These are phyloP conservation scores for Ensete glaucum DNA, from an alignment of 176 grass and related monocot species.

Conservation along the genomic window DNA sequence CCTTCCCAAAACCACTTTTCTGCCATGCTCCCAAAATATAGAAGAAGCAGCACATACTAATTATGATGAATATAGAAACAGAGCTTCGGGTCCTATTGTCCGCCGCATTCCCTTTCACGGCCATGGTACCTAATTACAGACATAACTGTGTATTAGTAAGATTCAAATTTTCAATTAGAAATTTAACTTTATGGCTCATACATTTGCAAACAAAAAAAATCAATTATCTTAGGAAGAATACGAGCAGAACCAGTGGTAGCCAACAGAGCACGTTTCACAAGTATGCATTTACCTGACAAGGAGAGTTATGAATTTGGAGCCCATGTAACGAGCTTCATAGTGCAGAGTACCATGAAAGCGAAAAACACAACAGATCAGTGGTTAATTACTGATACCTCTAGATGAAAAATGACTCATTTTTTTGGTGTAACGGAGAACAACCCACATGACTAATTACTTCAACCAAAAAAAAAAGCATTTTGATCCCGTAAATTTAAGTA, in stretches of 20 bases:
- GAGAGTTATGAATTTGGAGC: not conserved
- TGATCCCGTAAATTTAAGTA: too few relatives aligned
- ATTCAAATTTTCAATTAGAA: not conserved
- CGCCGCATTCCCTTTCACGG: conserved; percentile 40
- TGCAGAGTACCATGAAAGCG: not conserved
- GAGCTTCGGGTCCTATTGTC: conserved; percentile 73
- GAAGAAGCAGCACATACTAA: conserved; percentile 90
- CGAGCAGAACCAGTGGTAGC: not conserved
- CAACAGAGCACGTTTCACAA: not conserved
- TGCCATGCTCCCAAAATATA: conserved; percentile 86
- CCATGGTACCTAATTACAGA: conserved; percentile 29
- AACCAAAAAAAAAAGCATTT: not conserved
- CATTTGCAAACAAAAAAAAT: not conserved
- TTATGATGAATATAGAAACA: conserved; percentile 54
- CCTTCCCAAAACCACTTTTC: conserved; percentile 90
- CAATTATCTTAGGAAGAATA: not conserved
- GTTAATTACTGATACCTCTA: not conserved
- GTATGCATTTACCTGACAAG: not conserved
- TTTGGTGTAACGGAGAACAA: not conserved
- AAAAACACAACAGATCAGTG: not conserved
- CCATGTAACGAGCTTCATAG: not conserved
- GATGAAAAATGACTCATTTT: not conserved
- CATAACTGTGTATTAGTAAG: not conserved
- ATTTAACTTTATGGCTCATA: not conserved
- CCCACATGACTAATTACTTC: not conserved